Evolutionary conservation across 805 yeast species (phyloP), one percentile per base, ranked within the genome.

Genomic region (Sugiyamaella boreocaroliniensis): DNA sequence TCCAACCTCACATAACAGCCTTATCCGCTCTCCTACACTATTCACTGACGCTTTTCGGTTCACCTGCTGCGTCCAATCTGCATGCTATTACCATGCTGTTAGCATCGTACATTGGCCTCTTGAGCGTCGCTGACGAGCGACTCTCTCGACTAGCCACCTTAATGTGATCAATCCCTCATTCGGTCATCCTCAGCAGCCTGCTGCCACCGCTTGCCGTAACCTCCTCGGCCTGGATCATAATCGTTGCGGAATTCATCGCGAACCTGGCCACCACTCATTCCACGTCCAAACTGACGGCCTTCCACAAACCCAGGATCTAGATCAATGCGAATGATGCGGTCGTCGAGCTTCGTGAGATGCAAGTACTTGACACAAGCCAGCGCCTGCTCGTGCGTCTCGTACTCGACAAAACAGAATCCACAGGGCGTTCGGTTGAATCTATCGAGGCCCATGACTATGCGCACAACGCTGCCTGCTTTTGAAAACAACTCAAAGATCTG

Each of bases 281-380:
- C 98, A 63, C 99, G 78, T 18, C 99, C 99, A 65, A 83, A 93
- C 66, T 93, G 98, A 59, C 99, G 76, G 0, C 99, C 99, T 61
- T 92, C 97, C 57, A 79, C 81, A 66, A 92, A 93, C 0, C 99
- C 99, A 0, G 97, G 97, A 65, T 93, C 99, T 61, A 95, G 74
- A 70, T 93, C 99, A 48, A 92, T 87, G 40, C 85, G 84, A 64
- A 93, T 78, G 40, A 76, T 73, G 56, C 87, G 82, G 48, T 90
- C 95, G 64, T 92, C 97, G 49, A 93, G 77, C 62, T 83, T 83
- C 0, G 96, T 89, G 51, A 82, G 84, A 60, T 87, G 83, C 48
- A 93, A 71, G 63, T 82, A 92, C 66, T 89, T 86, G 65, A 92
- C 80, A 1, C 97, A 86, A 58, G 85, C 81, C 50, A 89, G 72